These are phyloP conservation scores for Pterocarpus santalinus DNA, from an alignment of 306 rosid species.

Conservation along the genomic window DNA sequence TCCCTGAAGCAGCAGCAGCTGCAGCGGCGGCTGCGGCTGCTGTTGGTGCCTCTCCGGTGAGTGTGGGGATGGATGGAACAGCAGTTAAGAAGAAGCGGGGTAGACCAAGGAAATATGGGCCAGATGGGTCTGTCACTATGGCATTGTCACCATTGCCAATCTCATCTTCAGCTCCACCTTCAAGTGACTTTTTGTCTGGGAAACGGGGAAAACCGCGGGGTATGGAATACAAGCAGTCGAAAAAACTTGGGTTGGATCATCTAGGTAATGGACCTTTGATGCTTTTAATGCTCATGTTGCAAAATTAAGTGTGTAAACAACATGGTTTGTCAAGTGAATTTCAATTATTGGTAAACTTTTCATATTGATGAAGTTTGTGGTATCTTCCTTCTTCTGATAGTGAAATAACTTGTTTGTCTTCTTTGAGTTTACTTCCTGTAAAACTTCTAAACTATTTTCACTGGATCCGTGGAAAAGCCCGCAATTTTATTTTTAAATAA, in stretches of 20 bases:
- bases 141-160: conserved; percentile 80
- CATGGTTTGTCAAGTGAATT: conserved; percentile 33
- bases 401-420: conserved; percentile 30
- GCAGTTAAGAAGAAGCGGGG: conserved; percentile 80
- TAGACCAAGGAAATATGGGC: conserved; percentile 88
- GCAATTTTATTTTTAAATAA: conserved; percentile 3
- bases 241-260: conserved; percentile 67
- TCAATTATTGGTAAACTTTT: neutral
- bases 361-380: conserved; percentile 17
- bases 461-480: conserved; percentile 5
- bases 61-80: conserved; percentile 63
- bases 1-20: conserved; percentile 37
- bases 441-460: conserved; percentile 24
- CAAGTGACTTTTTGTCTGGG: conserved; percentile 56
- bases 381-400: conserved; percentile 34
- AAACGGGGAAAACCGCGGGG: conserved; percentile 72
- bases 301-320: conserved; percentile 16
- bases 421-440: conserved; percentile 10
- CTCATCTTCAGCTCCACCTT: conserved; percentile 66
- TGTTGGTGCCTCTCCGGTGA: conserved; percentile 56
- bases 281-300: conserved; percentile 21
- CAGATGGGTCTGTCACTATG: conserved; percentile 81
- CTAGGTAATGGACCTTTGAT: conserved; percentile 55
- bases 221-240: conserved; percentile 65
- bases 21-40: conserved; percentile 22